Conservation (phyloP, 495 filamentous ascomycete genomes). For the Xylaria palmicola region DNA sequence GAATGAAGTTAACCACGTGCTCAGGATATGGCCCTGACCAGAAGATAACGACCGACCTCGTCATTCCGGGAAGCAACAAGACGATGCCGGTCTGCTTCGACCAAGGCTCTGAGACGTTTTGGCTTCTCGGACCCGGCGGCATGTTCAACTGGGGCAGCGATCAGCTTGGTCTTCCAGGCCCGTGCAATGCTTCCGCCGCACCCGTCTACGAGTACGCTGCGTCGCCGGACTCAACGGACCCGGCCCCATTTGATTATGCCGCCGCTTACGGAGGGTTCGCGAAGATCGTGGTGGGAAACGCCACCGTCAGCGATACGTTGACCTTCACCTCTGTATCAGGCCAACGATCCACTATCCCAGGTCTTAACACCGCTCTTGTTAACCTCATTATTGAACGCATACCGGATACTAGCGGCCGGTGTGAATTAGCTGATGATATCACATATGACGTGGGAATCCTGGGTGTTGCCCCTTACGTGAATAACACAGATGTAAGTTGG, state of each 20-base stretch:
- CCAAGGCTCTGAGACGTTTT: constrained; percentile 12
- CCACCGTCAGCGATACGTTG: constrained; percentile 1
- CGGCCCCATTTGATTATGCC: not conserved
- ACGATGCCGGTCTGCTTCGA: constrained; percentile 13
- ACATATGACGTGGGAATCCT: constrained; percentile 13
- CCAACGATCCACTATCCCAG: not conserved
- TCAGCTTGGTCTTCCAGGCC: not conserved
- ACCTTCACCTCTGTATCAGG: constrained; percentile 4
- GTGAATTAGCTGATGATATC: not conserved
- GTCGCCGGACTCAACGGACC: not conserved
- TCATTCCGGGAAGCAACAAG: constrained; percentile 6
- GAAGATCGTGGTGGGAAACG: not conserved
- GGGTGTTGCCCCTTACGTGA: constrained; percentile 7
- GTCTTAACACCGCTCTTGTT: not conserved
- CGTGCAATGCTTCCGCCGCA: not conserved
- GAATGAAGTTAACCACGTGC: not conserved
- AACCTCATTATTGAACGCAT: not conserved
- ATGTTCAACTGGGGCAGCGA: constrained; percentile 10
- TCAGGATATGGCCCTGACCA: constrained; percentile 6
- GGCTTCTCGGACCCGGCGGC: not conserved
- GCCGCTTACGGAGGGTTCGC: not conserved
- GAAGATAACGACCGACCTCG: constrained; percentile 11
- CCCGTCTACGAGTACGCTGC: constrained; percentile 1
- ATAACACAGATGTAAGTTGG: not conserved
- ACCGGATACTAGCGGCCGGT: not conserved